These are phyloP conservation scores for Ochetophila trinervis DNA, from an alignment of 306 rosid species.

Conservation along the genomic window DNA sequence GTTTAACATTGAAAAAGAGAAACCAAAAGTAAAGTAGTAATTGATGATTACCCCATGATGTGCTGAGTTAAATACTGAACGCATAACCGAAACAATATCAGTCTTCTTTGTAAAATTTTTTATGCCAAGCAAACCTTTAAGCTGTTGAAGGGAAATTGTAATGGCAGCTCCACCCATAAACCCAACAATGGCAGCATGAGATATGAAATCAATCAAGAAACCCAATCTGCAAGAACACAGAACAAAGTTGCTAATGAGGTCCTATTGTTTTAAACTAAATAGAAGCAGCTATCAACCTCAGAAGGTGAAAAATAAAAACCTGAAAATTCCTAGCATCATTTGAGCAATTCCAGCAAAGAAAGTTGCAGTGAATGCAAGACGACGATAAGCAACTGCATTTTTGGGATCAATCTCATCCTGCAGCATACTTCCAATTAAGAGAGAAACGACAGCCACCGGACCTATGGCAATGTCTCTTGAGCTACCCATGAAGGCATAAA, in stretches of 20 bases:
- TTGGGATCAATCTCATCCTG: slow-evolving; percentile 23
- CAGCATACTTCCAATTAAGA: slow-evolving; percentile 33
- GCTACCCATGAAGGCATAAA: slow-evolving; percentile 41
- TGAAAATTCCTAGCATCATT: slow-evolving; percentile 27
- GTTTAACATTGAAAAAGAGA: too few relatives aligned
- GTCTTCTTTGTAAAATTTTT: slow-evolving; percentile 60
- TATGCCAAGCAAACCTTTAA: slow-evolving; percentile 79
- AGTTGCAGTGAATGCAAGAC: slow-evolving; percentile 36
- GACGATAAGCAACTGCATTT: slow-evolving; percentile 13
- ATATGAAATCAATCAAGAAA: slow-evolving; percentile 79
- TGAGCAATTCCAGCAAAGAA: slow-evolving; percentile 38
- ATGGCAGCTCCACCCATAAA: slow-evolving; percentile 94
- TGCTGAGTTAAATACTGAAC: slow-evolving; percentile 44
- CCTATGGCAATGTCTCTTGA: slow-evolving; percentile 43
- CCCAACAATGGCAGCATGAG: slow-evolving; percentile 89
- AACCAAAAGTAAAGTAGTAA: not conserved
- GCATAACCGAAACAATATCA: slow-evolving; percentile 67
- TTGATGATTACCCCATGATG: slow-evolving; percentile 59
- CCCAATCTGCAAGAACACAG: slow-evolving; percentile 53
- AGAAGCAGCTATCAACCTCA: not conserved
- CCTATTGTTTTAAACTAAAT: too few relatives aligned
- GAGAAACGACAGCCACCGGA: slow-evolving; percentile 40
- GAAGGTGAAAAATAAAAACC: slow-evolving; percentile 3
- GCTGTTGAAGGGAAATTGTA: slow-evolving; percentile 84
- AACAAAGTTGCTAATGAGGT: too few relatives aligned